These are phyloP conservation scores for Pseudonitzschia pungens DNA, from an alignment of 108 stramenopile genomes.

Conservation along the genomic window DNA sequence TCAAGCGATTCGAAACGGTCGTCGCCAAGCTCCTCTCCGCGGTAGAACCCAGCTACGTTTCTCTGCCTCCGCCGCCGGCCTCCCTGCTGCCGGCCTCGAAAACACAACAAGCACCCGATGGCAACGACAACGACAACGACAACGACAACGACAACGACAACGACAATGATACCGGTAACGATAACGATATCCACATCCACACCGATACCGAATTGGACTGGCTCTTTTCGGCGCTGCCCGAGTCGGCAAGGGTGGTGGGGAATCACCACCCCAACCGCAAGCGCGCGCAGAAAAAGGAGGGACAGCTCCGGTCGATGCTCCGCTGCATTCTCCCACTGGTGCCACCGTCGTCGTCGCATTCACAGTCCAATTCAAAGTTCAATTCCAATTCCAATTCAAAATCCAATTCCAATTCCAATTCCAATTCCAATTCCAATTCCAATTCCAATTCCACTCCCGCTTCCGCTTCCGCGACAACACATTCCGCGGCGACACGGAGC, in stretches of 20 bases:
- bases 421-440: neutral
- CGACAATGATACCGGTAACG: too few relatives aligned
- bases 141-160: too few relatives aligned
- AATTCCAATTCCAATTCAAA: neutral
- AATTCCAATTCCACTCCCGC: neutral
- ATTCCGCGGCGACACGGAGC: neutral
- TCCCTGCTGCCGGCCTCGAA: slow-evolving; percentile 2
- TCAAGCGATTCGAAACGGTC: slow-evolving; percentile 66
- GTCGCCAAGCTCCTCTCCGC: slow-evolving; percentile 43
- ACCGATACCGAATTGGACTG: slow-evolving; percentile 16
- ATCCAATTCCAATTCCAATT: neutral
- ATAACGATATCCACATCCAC: too few relatives aligned
- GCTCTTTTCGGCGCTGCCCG: slow-evolving; percentile 43
- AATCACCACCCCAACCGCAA: slow-evolving; percentile 36
- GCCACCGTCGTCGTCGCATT: slow-evolving; percentile 10
- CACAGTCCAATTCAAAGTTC: too few relatives aligned
- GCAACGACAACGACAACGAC: too few relatives aligned
- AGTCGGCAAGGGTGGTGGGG: slow-evolving; percentile 40
- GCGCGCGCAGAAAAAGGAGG: slow-evolving; percentile 66
- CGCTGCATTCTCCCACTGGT: slow-evolving; percentile 64
- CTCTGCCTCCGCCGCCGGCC: slow-evolving; percentile 32
- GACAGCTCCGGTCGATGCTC: slow-evolving; percentile 59
- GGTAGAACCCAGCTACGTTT: slow-evolving; percentile 17
- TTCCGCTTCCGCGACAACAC: neutral
- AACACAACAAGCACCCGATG: too few relatives aligned